Conservation (phyloP, 2,329 filamentous ascomycete genomes). For the Cytospora schulzeri region DNA sequence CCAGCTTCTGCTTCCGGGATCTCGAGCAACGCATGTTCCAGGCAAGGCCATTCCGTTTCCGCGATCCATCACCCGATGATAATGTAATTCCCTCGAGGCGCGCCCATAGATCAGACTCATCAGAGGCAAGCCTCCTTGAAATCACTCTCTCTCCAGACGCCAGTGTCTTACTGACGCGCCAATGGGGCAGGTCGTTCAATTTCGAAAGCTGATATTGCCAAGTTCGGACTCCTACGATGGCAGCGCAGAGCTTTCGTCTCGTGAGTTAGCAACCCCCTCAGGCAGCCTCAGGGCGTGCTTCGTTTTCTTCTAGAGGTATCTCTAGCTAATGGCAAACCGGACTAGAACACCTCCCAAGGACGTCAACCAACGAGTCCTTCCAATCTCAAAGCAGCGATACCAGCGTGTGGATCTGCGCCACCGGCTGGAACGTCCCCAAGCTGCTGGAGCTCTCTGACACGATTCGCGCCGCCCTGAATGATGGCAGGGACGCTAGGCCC, state of each 20-base stretch:
- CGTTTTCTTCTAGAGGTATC: background rate
- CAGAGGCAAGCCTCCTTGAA: conserved; percentile 2
- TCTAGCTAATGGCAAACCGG: background rate
- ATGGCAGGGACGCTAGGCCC: conserved; percentile 2
- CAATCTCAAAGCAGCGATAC: conserved; percentile 4
- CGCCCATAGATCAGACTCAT: conserved; percentile 4
- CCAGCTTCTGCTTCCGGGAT: conserved; percentile 10
- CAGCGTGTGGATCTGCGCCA: conserved; percentile 17
- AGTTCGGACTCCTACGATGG: conserved; percentile 22
- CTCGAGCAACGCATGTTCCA: conserved; percentile 11
- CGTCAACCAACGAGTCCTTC: conserved; percentile 3
- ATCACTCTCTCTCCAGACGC: background rate
- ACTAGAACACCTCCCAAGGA: conserved; percentile 2
- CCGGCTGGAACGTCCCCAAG: conserved; percentile 24
- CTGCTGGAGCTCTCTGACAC: conserved; percentile 24
- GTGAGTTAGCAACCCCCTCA: conserved; percentile 16
- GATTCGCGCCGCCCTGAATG: conserved; percentile 15
- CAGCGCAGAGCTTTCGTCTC: conserved; percentile 11
- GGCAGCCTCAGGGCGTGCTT: background rate
- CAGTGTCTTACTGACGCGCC: background rate
- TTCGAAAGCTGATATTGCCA: conserved; percentile 17
- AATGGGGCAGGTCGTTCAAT: conserved; percentile 6
- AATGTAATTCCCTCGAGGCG: background rate
- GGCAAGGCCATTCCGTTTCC: conserved; percentile 11
- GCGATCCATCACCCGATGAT: background rate